A percentile compares a stretch with the other conserved stretches of the same genome.
Evolutionary conservation across 495 filamentous ascomycete genomes (phyloP).

Genomic region (Usnea hakonensis): DNA sequence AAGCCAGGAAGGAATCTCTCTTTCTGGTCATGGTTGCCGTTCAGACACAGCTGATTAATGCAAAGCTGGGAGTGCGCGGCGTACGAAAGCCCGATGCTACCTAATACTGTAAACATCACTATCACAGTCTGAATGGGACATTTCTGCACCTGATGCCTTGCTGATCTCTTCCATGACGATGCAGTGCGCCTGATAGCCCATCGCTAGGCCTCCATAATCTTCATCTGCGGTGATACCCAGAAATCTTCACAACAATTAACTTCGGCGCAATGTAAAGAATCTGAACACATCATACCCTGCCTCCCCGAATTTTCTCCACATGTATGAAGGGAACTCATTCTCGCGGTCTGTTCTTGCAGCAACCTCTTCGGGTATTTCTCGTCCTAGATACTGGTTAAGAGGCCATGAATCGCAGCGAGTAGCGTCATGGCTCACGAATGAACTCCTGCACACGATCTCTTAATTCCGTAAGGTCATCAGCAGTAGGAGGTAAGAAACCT

Average conservation of each 20-base stretch:
- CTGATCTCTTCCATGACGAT: constrained; percentile 89
- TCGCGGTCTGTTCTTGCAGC: constrained; percentile 66
- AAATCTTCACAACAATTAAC: constrained; percentile 43
- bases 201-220: constrained; percentile 78
- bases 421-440: constrained; percentile 43
- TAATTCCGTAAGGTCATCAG: constrained; percentile 71
- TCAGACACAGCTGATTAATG: constrained; percentile 91
- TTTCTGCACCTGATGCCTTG: constrained; percentile 51
- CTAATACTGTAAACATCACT: constrained; percentile 37
- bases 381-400: constrained; percentile 27
- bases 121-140: constrained; percentile 15
- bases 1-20: constrained; percentile 69
- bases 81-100: constrained; percentile 86
- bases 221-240: constrained; percentile 93
- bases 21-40: constrained; percentile 77
- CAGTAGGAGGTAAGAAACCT: constrained; percentile 68
- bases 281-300: constrained; percentile 49
- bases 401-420: background rate
- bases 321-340: constrained; percentile 82
- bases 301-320: constrained; percentile 91
- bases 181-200: constrained; percentile 98
- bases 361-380: constrained; percentile 70
- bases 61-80: constrained; percentile 95
- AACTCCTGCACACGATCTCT: constrained; percentile 92
- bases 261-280: background rate